Conservation (phyloP, 1,139 yeast genomes). For the Pichia sp. region DNA sequence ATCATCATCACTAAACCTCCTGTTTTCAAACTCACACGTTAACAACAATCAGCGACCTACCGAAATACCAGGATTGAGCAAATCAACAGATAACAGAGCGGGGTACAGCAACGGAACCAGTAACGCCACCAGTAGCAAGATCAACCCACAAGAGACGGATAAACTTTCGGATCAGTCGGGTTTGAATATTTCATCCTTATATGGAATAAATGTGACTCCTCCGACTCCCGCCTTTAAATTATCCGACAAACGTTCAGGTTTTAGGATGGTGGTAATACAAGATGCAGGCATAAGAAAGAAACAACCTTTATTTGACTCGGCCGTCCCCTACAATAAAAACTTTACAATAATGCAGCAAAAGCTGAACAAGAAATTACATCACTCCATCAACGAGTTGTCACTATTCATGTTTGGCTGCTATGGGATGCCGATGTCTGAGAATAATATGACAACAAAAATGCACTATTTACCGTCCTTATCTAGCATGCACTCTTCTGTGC, state of each 20-base stretch:
- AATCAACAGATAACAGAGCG: not conserved
- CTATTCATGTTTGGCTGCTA: conserved; percentile 53
- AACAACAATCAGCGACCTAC: not conserved
- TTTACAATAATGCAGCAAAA: conserved; percentile 16
- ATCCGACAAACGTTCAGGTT: conserved; percentile 34
- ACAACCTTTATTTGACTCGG: conserved; percentile 49
- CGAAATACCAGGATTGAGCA: not conserved
- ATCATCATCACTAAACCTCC: not conserved
- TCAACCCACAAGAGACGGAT: conserved; percentile 10
- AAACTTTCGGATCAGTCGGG: not conserved
- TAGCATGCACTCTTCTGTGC: conserved; percentile 34
- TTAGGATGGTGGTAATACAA: conserved; percentile 46
- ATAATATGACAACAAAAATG: conserved; percentile 43
- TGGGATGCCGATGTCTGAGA: conserved; percentile 49
- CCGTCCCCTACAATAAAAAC: conserved; percentile 14
- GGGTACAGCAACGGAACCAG: not conserved
- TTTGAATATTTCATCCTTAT: conserved; percentile 23
- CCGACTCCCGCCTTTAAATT: conserved; percentile 29
- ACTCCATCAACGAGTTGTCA: conserved; percentile 42
- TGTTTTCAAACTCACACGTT: not conserved
- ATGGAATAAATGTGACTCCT: conserved; percentile 23
- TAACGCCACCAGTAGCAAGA: not conserved
- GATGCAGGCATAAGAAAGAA: conserved; percentile 52
- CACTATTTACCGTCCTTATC: conserved; percentile 45
- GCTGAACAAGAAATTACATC: conserved; percentile 33